phyloP scores from a whole-genome alignment of 2,329 filamentous ascomycete species.

The Clonostachys chloroleuca region DNA sequence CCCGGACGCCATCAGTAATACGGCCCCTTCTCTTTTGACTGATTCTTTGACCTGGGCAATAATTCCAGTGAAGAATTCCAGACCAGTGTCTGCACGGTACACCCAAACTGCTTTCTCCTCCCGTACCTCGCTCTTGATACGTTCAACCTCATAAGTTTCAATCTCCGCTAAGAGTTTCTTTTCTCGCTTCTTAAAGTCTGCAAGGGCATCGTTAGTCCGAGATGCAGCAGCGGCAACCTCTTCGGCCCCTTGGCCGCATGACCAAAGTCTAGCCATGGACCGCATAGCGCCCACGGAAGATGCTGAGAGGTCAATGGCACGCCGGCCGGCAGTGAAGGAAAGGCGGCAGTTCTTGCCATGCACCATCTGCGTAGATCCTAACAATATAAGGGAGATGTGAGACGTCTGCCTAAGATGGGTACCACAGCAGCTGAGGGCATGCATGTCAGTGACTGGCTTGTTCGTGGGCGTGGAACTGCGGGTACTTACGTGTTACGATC shows the following conservation, averaged over 20 bases:
- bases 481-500: slow-evolving; percentile 18
- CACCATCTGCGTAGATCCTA: slow-evolving; percentile 17
- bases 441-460: neutral
- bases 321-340: slow-evolving; percentile 18
- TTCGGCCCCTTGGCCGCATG: slow-evolving; percentile 10
- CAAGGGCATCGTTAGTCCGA: slow-evolving; percentile 5
- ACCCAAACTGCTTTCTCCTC: slow-evolving; percentile 12
- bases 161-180: slow-evolving; percentile 18
- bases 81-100: slow-evolving; percentile 12
- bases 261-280: slow-evolving; percentile 14
- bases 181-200: slow-evolving; percentile 14
- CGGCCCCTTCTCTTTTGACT: slow-evolving; percentile 5
- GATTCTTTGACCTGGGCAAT: slow-evolving; percentile 12
- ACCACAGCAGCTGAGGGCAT: slow-evolving; percentile 15
- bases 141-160: slow-evolving; percentile 17
- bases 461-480: neutral
- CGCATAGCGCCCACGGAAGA: slow-evolving; percentile 13
- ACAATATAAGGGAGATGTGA: slow-evolving; percentile 17
- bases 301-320: slow-evolving; percentile 13
- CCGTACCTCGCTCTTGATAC: slow-evolving; percentile 7
- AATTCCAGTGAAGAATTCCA: slow-evolving; percentile 22
- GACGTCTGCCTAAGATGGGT: slow-evolving; percentile 22
- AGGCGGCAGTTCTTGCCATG: slow-evolving; percentile 22
- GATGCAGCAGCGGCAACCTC: slow-evolving; percentile 11
- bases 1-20: slow-evolving; percentile 15